Evolutionary conservation across 1,139 yeast genomes (phyloP).

Genomic region (Protomyces arabidopsidicola): DNA sequence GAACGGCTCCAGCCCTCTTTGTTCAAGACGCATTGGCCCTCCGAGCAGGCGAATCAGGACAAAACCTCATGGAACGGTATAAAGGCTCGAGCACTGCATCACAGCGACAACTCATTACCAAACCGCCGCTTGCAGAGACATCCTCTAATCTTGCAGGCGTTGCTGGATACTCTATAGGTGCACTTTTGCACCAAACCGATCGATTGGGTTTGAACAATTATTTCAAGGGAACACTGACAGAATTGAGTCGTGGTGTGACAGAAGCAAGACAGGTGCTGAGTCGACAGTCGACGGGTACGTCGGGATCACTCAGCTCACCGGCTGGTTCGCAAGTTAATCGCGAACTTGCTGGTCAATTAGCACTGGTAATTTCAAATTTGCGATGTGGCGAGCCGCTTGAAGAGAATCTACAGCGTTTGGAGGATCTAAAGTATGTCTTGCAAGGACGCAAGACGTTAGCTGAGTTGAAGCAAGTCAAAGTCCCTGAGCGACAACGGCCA

Average conservation of each 20-base stretch:
- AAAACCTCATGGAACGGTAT: conserved; percentile 36
- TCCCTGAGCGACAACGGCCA: background rate
- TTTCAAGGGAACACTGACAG: conserved; percentile 15
- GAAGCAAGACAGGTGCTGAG: conserved; percentile 18
- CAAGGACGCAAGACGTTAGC: conserved; percentile 13
- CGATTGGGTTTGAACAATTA: conserved; percentile 15
- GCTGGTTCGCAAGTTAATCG: background rate
- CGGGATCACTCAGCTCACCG: background rate
- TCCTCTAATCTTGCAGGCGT: conserved; percentile 31
- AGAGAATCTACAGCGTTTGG: conserved; percentile 2
- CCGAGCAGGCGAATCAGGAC: conserved; percentile 31
- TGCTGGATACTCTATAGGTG: conserved; percentile 6
- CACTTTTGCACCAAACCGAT: conserved; percentile 19
- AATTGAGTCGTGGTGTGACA: conserved; percentile 8
- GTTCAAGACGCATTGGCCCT: conserved; percentile 37
- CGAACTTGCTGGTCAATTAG: conserved; percentile 19
- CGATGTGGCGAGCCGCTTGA: conserved; percentile 11
- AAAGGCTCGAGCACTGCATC: conserved; percentile 32
- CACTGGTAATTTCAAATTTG: conserved; percentile 13
- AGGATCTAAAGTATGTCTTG: conserved; percentile 9
- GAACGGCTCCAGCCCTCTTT: conserved; percentile 33
- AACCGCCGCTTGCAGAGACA: conserved; percentile 29
- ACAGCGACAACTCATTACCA: background rate
- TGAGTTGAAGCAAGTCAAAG: background rate
- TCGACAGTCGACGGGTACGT: conserved; percentile 1